These are phyloP conservation scores for Candida andamanensis DNA, from an alignment of 805 yeast genomes.

Conservation along the genomic window DNA sequence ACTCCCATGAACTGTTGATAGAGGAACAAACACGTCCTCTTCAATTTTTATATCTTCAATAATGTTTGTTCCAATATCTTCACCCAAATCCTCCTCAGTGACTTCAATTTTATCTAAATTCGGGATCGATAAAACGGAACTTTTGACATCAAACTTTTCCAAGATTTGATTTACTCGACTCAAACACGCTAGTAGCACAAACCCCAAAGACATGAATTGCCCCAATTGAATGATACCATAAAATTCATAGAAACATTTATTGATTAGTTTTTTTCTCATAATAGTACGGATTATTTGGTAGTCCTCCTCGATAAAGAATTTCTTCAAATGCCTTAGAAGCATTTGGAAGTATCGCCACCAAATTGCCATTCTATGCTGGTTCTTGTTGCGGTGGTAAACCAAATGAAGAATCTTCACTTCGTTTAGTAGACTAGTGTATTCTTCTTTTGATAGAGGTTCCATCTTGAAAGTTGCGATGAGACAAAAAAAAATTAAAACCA, in stretches of 20 bases:
- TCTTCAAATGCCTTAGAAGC: constrained; percentile 51
- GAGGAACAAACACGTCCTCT: no score
- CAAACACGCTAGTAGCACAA: constrained; percentile 56
- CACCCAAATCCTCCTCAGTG: constrained; percentile 17
- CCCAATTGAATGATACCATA: constrained; percentile 65
- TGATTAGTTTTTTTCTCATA: constrained; percentile 24
- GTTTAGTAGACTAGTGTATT: constrained; percentile 15
- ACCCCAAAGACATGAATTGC: constrained; percentile 71
- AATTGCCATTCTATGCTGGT: constrained; percentile 64
- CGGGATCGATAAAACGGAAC: no score
- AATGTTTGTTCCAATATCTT: constrained; percentile 1
- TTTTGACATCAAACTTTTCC: background rate
- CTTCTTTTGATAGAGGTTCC: constrained; percentile 1
- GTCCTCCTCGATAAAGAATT: constrained; percentile 17
- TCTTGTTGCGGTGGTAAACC: constrained; percentile 63
- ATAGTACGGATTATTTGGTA: constrained; percentile 1
- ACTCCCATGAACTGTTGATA: no score
- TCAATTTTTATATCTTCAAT: no score
- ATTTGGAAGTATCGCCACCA: constrained; percentile 78
- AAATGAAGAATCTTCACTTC: constrained; percentile 61
- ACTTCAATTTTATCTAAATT: no score
- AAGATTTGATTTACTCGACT: constrained; percentile 20
- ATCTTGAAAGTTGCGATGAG: constrained; percentile 7
- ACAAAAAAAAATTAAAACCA: constrained; percentile 1
- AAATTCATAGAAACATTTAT: constrained; percentile 53